Evolutionary conservation across 768 basidiomycete genomes (phyloP).

Genomic region (Tremella mesenterica): DNA sequence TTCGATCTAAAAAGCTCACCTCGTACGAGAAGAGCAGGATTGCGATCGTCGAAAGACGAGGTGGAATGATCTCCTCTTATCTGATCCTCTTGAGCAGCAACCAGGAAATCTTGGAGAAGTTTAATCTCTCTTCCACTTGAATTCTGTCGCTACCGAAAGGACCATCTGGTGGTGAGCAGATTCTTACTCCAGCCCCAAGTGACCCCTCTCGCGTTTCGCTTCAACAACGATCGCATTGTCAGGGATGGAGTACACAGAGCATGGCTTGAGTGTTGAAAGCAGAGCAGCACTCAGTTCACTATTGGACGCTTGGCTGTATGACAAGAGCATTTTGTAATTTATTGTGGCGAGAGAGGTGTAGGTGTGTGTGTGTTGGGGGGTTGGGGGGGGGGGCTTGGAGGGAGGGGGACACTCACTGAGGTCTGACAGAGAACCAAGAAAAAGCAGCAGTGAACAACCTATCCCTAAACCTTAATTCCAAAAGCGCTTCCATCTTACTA

Average conservation of each 20-base stretch:
- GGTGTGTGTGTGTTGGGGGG: no score
- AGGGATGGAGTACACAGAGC: no score
- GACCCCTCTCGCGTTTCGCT: no score
- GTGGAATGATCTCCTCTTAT: slow-evolving; percentile 51
- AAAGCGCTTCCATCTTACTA: slow-evolving; percentile 70
- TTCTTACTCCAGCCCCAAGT: no score
- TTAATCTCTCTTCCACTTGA: slow-evolving; percentile 80
- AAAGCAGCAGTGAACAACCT: slow-evolving; percentile 70
- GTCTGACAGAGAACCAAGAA: slow-evolving; percentile 86
- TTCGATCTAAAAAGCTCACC: slow-evolving; percentile 12
- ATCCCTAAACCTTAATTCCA: slow-evolving; percentile 67
- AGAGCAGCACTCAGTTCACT: no score
- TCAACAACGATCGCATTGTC: no score
- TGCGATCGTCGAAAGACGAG: slow-evolving; percentile 29
- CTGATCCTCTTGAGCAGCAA: slow-evolving; percentile 64
- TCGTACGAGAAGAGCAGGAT: slow-evolving; percentile 28
- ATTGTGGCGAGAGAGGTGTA: no score
- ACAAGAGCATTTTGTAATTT: no score
- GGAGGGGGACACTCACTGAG: slow-evolving; percentile 58
- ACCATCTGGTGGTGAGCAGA: slow-evolving; percentile 58
- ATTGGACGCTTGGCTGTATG: no score
- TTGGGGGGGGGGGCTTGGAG: no score
- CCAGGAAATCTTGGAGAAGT: slow-evolving; percentile 72
- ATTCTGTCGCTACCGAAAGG: slow-evolving; percentile 88
- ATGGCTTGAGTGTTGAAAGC: no score